A percentile compares a stretch with the other conserved stretches of the same genome.
These are phyloP conservation scores for Berkeleyomyces basicola DNA, from an alignment of 2,329 filamentous ascomycete species.

Conservation along the genomic window DNA sequence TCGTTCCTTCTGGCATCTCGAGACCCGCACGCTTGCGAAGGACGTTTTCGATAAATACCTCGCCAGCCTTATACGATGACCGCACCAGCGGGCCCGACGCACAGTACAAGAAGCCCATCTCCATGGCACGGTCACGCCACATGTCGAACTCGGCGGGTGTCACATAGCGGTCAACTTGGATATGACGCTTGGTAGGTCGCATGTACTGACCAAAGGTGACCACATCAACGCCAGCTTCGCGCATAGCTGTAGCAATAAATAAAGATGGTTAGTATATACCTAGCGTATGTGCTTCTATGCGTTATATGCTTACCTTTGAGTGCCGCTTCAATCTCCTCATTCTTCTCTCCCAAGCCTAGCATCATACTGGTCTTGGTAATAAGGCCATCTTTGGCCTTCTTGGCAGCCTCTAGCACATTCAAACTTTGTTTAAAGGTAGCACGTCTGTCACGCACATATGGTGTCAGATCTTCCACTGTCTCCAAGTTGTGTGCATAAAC, in stretches of 20 bases:
- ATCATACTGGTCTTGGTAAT: constrained; percentile 99
- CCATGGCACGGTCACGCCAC: constrained; percentile 77
- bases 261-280: background rate
- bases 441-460: constrained; percentile 73
- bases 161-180: constrained; percentile 91
- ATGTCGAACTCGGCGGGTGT: constrained; percentile 81
- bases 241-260: constrained; percentile 41
- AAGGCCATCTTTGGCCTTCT: constrained; percentile 51
- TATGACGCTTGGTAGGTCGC: constrained; percentile 93
- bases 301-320: constrained; percentile 39
- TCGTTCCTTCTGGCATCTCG: constrained; percentile 16
- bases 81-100: constrained; percentile 84
- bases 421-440: constrained; percentile 81
- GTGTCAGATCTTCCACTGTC: constrained; percentile 80
- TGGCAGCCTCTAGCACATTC: constrained; percentile 62
- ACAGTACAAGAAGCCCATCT: constrained; percentile 94
- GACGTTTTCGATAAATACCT: constrained; percentile 98
- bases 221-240: constrained; percentile 70
- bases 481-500: constrained; percentile 97
- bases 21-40: constrained; percentile 54
- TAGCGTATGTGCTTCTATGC: background rate
- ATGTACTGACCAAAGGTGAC: constrained; percentile 99
- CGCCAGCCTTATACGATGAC: constrained; percentile 93
- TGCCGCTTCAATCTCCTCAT: constrained; percentile 67
- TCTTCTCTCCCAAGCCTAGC: constrained; percentile 85